Conservation (phyloP, 2,329 filamentous ascomycete species). For the Cercospora janseana region DNA sequence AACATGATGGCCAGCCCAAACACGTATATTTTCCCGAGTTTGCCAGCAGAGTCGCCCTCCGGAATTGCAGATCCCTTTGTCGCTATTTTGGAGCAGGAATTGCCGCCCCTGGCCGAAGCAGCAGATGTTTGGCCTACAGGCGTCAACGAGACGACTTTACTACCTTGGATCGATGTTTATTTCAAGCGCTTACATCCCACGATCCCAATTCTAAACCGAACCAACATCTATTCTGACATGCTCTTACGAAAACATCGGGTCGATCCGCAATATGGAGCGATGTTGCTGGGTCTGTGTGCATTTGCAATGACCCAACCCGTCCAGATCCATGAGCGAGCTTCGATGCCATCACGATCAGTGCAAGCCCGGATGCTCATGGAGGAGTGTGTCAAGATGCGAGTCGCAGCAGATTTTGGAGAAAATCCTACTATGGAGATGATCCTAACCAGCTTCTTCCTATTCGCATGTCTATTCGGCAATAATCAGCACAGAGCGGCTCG, state of each 20-base stretch:
- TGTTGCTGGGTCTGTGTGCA: conserved; percentile 45
- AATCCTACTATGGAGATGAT: conserved; percentile 33
- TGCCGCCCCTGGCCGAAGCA: conserved; percentile 30
- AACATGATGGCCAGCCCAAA: conserved; percentile 28
- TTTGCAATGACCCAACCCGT: conserved; percentile 48
- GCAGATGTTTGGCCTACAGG: conserved; percentile 41
- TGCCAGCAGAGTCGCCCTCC: conserved; percentile 37
- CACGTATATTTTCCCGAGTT: conserved; percentile 40
- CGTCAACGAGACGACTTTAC: conserved; percentile 43
- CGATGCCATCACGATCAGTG: conserved; percentile 31
- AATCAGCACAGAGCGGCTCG: conserved; percentile 32
- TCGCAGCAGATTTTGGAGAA: conserved; percentile 41
- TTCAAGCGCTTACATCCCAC: conserved; percentile 48
- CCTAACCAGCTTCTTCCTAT: conserved; percentile 36
- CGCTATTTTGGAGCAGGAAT: conserved; percentile 34
- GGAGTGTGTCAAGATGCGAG: conserved; percentile 46
- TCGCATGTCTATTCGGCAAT: conserved; percentile 34
- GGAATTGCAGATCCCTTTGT: conserved; percentile 35
- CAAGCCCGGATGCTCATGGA: conserved; percentile 46
- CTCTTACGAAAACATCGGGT: conserved; percentile 45
- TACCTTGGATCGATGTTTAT: conserved; percentile 44
- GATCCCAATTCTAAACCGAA: conserved; percentile 43
- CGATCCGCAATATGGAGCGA: conserved; percentile 46
- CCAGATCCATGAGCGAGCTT: conserved; percentile 43
- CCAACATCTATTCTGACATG: conserved; percentile 44